Conservation (phyloP, 768 basidiomycete genomes). For the Boletus rex-veris region DNA sequence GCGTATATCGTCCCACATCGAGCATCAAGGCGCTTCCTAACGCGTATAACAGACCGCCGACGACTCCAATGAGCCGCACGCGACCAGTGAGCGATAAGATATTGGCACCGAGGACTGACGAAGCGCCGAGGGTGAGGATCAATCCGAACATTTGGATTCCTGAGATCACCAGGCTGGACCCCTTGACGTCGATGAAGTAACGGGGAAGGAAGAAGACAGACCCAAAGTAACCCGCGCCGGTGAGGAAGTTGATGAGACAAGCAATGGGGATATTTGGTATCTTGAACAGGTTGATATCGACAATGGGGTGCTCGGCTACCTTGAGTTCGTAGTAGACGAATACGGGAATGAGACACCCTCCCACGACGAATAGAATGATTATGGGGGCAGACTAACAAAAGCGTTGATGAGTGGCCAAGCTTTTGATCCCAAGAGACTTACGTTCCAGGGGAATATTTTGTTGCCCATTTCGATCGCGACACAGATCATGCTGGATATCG, state of each 20-base stretch:
- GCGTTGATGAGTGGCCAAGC: constrained; percentile 1
- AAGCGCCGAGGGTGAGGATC: constrained; percentile 32
- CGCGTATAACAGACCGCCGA: constrained; percentile 32
- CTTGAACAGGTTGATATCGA: constrained; percentile 33
- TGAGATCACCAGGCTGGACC: constrained; percentile 30
- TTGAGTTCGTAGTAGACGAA: constrained; percentile 36
- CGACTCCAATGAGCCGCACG: constrained; percentile 30
- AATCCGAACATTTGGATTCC: constrained; percentile 37
- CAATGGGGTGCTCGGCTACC: constrained; percentile 31
- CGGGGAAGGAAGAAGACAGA: constrained; percentile 38
- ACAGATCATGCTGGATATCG: constrained; percentile 35
- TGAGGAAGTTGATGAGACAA: constrained; percentile 38
- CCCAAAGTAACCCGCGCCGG: constrained; percentile 37
- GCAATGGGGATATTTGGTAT: constrained; percentile 35
- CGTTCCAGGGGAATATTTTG: constrained; percentile 35
- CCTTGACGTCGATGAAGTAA: constrained; percentile 37
- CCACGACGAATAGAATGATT: constrained; percentile 27
- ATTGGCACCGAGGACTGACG: constrained; percentile 35
- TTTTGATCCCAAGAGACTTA: constrained; percentile 12
- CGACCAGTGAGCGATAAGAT: constrained; percentile 31
- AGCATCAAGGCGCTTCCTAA: constrained; percentile 34
- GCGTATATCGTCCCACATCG: constrained; percentile 29
- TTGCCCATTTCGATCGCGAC: constrained; percentile 39
- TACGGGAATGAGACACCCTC: constrained; percentile 31
- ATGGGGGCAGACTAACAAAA: constrained; percentile 28